These are phyloP conservation scores for Puccinia hordei DNA, from an alignment of 1,284 basidiomycete species.

Conservation along the genomic window DNA sequence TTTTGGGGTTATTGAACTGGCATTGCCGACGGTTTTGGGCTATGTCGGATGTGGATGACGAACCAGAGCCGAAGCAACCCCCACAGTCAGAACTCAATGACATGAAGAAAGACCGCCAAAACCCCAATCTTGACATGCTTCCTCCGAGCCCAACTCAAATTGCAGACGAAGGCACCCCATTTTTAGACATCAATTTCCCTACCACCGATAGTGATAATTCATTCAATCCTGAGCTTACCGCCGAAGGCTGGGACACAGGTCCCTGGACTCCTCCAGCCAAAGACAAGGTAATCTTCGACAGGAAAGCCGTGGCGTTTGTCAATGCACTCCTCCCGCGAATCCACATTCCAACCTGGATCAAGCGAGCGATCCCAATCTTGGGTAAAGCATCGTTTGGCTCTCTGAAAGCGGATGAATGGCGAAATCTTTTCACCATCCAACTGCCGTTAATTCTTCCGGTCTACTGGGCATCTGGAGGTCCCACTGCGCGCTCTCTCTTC, in stretches of 20 bases:
- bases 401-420: constrained; percentile 53
- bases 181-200: not conserved
- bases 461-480: constrained; percentile 15
- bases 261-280: constrained; percentile 13
- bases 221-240: not conserved
- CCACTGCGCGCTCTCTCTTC: not conserved
- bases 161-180: not conserved
- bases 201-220: constrained; percentile 9
- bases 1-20: constrained; percentile 27
- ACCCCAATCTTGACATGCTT: not conserved
- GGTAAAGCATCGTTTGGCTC: constrained; percentile 47
- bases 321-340: constrained; percentile 21
- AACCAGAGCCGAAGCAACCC: constrained; percentile 9
- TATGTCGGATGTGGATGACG: constrained; percentile 36
- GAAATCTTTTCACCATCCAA: constrained; percentile 44
- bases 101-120: not conserved
- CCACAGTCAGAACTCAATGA: not conserved
- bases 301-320: not conserved
- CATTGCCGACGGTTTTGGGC: constrained; percentile 25
- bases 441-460: constrained; percentile 28
- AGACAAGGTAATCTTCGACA: constrained; percentile 42
- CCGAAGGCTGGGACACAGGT: constrained; percentile 28
- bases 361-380: constrained; percentile 25
- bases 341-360: constrained; percentile 38
- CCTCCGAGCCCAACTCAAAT: not conserved